Evolutionary conservation across 768 basidiomycete species (phyloP).

Genomic region (Pisolithus orientalis): DNA sequence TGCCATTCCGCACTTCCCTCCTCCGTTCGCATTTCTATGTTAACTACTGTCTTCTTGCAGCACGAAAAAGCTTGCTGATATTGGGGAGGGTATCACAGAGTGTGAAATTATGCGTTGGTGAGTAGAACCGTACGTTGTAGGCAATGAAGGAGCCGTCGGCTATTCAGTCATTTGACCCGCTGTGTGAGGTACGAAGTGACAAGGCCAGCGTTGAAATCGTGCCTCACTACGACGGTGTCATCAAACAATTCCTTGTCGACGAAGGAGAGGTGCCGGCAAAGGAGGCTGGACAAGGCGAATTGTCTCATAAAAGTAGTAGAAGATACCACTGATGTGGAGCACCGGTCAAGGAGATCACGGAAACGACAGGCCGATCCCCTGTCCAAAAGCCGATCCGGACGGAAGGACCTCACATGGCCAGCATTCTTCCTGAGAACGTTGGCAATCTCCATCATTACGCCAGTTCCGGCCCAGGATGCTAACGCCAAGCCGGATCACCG

Average conservation of each 20-base stretch:
- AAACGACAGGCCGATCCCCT: not conserved
- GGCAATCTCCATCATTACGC: too few relatives aligned
- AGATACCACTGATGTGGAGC: constrained; percentile 25
- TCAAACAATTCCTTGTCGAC: constrained; percentile 68
- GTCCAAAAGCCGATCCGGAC: constrained; percentile 6
- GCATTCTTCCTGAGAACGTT: too few relatives aligned
- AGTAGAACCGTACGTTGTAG: constrained; percentile 28
- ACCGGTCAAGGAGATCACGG: not conserved
- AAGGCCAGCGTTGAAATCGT: constrained; percentile 91
- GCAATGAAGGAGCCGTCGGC: constrained; percentile 45
- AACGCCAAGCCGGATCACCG: too few relatives aligned
- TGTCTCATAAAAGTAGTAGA: constrained; percentile 75
- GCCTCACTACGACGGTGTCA: constrained; percentile 72
- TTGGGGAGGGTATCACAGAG: too few relatives aligned
- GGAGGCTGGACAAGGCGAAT: constrained; percentile 69
- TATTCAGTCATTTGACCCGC: constrained; percentile 59
- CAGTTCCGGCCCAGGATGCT: too few relatives aligned
- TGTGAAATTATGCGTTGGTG: too few relatives aligned
- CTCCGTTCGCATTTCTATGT: constrained; percentile 33
- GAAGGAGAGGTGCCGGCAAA: constrained; percentile 73
- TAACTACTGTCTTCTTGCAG: constrained; percentile 22
- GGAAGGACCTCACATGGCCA: too few relatives aligned
- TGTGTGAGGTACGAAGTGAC: constrained; percentile 87
- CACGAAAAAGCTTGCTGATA: constrained; percentile 17
- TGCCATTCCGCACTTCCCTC: constrained; percentile 21